phyloP scores from a whole-genome alignment of 179 eudicot species.

The Sideroxylon spinosum region DNA sequence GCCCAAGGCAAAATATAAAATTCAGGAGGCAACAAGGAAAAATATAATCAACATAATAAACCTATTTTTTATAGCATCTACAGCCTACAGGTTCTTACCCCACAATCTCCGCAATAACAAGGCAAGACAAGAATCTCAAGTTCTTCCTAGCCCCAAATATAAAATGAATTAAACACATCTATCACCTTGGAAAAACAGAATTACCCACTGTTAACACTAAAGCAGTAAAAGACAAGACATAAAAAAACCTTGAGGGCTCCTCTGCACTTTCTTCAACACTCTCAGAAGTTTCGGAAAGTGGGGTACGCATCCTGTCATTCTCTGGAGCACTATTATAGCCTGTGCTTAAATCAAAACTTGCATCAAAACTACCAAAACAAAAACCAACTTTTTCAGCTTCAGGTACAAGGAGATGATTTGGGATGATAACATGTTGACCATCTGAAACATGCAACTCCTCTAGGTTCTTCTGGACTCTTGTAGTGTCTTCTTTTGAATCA shows the following conservation, averaged over 20 bases:
- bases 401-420: constrained; percentile 83
- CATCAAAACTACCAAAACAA: constrained; percentile 84
- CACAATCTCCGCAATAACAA: not conserved
- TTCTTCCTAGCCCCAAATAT: not conserved
- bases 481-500: constrained; percentile 39
- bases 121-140: not conserved
- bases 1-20: not conserved
- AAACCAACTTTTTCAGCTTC: constrained; percentile 69
- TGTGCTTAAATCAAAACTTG: constrained; percentile 39
- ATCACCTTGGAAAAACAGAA: not conserved
- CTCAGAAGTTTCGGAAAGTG: constrained; percentile 42
- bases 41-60: not conserved
- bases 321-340: constrained; percentile 29
- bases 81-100: not conserved
- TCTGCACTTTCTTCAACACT: constrained; percentile 43
- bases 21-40: not conserved
- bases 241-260: constrained; percentile 47
- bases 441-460: constrained; percentile 56
- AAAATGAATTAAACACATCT: not conserved
- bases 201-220: not conserved
- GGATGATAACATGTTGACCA: constrained; percentile 70
- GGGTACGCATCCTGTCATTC: constrained; percentile 32
- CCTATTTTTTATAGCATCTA: not conserved
- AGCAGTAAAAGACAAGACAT: not conserved
- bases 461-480: constrained; percentile 47